These are phyloP conservation scores for Triglochin maritima DNA, from an alignment of 106 monocot species.

Conservation along the genomic window DNA sequence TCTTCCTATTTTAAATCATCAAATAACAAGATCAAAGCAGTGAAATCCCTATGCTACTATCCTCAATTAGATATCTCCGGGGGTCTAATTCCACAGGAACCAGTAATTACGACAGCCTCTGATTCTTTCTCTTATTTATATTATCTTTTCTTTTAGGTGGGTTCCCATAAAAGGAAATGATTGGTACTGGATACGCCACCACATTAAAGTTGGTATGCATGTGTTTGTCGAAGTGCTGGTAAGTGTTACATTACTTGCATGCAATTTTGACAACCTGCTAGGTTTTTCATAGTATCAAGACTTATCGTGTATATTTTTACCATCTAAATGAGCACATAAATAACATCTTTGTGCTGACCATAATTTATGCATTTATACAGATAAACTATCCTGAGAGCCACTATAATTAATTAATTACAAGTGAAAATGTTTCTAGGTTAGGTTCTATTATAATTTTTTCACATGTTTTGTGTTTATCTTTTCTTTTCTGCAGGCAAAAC, in stretches of 20 bases:
- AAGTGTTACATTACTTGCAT: conserved; percentile 15
- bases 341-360: neutral
- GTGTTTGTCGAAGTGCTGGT: conserved; percentile 89
- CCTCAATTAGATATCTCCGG: too few relatives aligned
- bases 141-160: conserved; percentile 48
- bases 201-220: conserved; percentile 91
- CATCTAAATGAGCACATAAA: too few relatives aligned
- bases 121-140: conserved; percentile 1
- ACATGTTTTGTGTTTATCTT: neutral
- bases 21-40: too few relatives aligned
- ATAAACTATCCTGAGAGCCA: neutral
- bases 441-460: neutral
- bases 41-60: too few relatives aligned
- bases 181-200: conserved; percentile 98
- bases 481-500: conserved; percentile 62
- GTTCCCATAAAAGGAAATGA: conserved; percentile 99
- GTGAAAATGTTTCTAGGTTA: neutral
- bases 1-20: too few relatives aligned
- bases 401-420: neutral
- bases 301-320: too few relatives aligned
- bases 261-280: too few relatives aligned
- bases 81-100: too few relatives aligned
- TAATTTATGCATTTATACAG: neutral
- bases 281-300: too few relatives aligned
- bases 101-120: too few relatives aligned